These are phyloP conservation scores for Pseudogymnoascus sp. DNA, from an alignment of 2,329 filamentous ascomycete species.

Conservation along the genomic window DNA sequence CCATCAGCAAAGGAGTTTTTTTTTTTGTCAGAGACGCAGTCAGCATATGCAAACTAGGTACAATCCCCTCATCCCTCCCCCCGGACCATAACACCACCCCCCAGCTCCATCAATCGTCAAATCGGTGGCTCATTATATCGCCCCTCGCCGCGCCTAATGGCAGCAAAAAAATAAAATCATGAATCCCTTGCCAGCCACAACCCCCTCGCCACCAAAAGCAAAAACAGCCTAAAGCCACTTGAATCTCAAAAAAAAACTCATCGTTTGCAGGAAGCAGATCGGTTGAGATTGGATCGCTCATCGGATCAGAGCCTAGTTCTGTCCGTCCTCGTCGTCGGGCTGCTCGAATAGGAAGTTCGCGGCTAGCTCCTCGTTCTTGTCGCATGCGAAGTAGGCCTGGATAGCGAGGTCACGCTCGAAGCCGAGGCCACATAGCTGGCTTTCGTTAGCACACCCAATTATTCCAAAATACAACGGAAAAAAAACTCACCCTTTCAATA, in stretches of 20 bases:
- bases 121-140: conserved; percentile 5
- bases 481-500: conserved; percentile 72
- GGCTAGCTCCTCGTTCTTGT: conserved; percentile 98
- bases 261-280: neutral
- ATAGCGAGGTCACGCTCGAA: conserved; percentile 91
- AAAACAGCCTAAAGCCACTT: neutral
- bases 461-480: conserved; percentile 9
- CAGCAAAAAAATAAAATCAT: neutral
- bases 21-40: neutral
- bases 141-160: neutral
- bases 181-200: neutral
- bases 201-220: neutral
- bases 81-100: neutral
- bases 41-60: conserved; percentile 3
- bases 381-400: conserved; percentile 97
- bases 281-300: neutral
- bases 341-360: conserved; percentile 98
- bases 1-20: conserved; percentile 1
- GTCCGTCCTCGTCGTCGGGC: conserved; percentile 69
- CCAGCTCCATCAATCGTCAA: neutral
- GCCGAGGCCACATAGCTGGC: conserved; percentile 78
- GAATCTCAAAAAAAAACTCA: neutral
- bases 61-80: neutral
- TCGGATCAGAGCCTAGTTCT: conserved; percentile 31
- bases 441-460: conserved; percentile 16